Conservation (phyloP, 2,329 filamentous ascomycete species). For the Rhexocercosporidium sp. region DNA sequence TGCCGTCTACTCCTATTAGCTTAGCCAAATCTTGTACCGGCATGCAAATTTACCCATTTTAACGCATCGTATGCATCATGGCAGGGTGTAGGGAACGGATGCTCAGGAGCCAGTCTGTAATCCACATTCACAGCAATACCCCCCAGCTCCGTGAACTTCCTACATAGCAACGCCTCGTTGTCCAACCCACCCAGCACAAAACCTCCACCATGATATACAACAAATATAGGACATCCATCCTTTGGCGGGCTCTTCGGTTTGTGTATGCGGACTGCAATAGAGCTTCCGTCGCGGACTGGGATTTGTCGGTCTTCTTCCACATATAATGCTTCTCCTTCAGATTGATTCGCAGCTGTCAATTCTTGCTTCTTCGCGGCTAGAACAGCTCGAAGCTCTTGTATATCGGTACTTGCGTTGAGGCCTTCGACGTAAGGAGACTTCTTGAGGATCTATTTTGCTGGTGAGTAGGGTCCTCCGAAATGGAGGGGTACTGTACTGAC, state of each 20-base stretch:
- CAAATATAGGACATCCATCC: conserved; percentile 41
- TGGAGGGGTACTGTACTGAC: conserved; percentile 17
- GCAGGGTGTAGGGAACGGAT: conserved; percentile 50
- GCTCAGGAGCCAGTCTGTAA: conserved; percentile 53
- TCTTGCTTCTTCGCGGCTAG: not conserved
- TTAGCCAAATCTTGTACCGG: not conserved
- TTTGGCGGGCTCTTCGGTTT: conserved; percentile 25
- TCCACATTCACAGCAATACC: conserved; percentile 50
- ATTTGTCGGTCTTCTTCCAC: conserved; percentile 34
- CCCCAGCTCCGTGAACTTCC: conserved; percentile 42
- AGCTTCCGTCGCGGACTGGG: conserved; percentile 32
- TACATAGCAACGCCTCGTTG: conserved; percentile 43
- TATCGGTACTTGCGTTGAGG: conserved; percentile 18
- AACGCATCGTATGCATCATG: conserved; percentile 53
- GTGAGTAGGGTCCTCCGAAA: not conserved
- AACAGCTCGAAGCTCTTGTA: conserved; percentile 19
- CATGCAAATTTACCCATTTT: conserved; percentile 45
- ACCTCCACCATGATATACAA: conserved; percentile 45
- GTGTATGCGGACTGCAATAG: conserved; percentile 34
- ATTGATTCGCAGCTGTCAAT: conserved; percentile 7
- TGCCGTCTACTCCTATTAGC: conserved; percentile 33
- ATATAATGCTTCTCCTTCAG: conserved; percentile 15
- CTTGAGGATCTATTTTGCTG: conserved; percentile 15
- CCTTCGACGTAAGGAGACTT: not conserved
- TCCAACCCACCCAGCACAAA: conserved; percentile 44